Evolutionary conservation across 352 stramenopile genomes (phyloP).

Genomic region (Halophytophthora polymorphica): DNA sequence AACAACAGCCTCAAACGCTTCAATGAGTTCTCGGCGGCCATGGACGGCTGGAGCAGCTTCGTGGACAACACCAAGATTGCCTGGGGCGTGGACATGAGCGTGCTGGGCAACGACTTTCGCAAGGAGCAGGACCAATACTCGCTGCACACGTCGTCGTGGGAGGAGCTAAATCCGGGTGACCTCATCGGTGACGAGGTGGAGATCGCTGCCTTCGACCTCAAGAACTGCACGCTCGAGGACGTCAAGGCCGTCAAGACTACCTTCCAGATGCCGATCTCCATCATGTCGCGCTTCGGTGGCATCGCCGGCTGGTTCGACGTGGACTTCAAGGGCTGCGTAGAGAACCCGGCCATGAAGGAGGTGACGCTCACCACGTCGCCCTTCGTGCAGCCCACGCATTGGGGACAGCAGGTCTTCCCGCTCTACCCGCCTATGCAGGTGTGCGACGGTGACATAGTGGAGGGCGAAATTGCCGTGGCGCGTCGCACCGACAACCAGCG

Average conservation of each 20-base stretch:
- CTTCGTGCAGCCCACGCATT: constrained; percentile 87
- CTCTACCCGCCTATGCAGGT: constrained; percentile 83
- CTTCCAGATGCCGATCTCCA: constrained; percentile 82
- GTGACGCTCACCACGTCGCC: constrained; percentile 91
- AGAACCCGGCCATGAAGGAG: constrained; percentile 71
- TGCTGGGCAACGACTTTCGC: constrained; percentile 85
- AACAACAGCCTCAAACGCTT: constrained; percentile 86
- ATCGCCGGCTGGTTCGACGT: constrained; percentile 99
- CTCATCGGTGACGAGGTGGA: constrained; percentile 85
- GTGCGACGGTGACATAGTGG: constrained; percentile 72
- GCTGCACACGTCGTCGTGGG: constrained; percentile 82
- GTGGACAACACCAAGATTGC: constrained; percentile 91
- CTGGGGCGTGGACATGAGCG: constrained; percentile 97
- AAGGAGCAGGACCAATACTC: constrained; percentile 89
- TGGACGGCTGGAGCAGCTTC: constrained; percentile 83
- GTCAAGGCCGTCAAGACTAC: constrained; percentile 70
- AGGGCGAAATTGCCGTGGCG: constrained; percentile 69
- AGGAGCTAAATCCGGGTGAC: constrained; percentile 66
- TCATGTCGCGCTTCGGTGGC: constrained; percentile 88
- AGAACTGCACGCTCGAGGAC: constrained; percentile 81
- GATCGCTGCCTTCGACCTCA: constrained; percentile 80
- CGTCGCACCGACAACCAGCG: constrained; percentile 84
- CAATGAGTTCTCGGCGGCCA: constrained; percentile 78
- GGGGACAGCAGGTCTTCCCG: constrained; percentile 85
- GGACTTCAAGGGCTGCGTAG: constrained; percentile 93